Evolutionary conservation across 2,329 filamentous ascomycete species (phyloP).

Genomic region (Aspergillus melleus): DNA sequence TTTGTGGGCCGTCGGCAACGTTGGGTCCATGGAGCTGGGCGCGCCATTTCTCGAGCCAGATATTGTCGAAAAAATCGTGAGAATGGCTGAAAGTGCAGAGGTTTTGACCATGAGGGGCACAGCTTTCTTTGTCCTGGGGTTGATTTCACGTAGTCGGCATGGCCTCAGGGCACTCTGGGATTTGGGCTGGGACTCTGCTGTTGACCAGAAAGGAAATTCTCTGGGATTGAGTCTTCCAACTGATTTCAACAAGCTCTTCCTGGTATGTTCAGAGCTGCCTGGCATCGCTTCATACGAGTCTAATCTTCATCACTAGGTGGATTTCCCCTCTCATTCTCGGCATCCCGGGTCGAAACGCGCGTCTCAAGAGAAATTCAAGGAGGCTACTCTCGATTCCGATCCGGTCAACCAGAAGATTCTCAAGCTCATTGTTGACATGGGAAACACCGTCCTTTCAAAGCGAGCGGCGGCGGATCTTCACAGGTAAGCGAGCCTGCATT

Average conservation of each 20-base stretch:
- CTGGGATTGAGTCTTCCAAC: conserved; percentile 85
- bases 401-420: conserved; percentile 71
- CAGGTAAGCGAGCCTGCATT: conserved; percentile 41
- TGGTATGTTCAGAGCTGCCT: conserved; percentile 52
- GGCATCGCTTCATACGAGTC: neutral
- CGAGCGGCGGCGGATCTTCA: conserved; percentile 79
- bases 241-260: conserved; percentile 75
- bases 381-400: conserved; percentile 63
- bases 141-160: conserved; percentile 89
- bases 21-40: conserved; percentile 96
- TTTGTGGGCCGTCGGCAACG: conserved; percentile 96
- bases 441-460: conserved; percentile 90
- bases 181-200: conserved; percentile 89
- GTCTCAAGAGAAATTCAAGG: conserved; percentile 50
- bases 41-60: conserved; percentile 89
- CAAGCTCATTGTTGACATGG: conserved; percentile 80
- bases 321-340: conserved; percentile 40
- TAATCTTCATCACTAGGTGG: conserved; percentile 24
- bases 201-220: conserved; percentile 77
- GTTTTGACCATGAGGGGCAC: conserved; percentile 93
- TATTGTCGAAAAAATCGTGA: conserved; percentile 81
- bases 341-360: conserved; percentile 45
- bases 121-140: conserved; percentile 90
- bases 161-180: conserved; percentile 89
- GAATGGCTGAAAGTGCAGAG: conserved; percentile 82